Conservation (phyloP, 768 basidiomycete genomes). For the Gloeopeniophorella convolvens region DNA sequence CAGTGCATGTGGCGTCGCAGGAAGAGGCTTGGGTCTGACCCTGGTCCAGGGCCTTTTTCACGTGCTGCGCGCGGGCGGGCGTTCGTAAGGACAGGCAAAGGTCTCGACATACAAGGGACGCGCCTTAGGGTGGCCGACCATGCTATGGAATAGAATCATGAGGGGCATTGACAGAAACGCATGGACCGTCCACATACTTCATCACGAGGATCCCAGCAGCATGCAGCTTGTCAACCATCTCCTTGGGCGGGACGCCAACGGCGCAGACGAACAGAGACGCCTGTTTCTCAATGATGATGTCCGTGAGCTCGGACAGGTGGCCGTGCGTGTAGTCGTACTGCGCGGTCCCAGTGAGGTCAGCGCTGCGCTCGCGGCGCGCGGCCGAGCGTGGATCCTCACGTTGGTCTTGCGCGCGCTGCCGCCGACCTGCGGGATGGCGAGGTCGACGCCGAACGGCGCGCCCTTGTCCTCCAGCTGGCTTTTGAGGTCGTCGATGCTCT, state of each 20-base stretch:
- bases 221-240: constrained; percentile 77
- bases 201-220: constrained; percentile 72
- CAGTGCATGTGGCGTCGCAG: no score
- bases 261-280: constrained; percentile 79
- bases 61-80: constrained; percentile 48
- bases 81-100: constrained; percentile 2
- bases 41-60: constrained; percentile 66
- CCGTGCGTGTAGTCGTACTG: constrained; percentile 74
- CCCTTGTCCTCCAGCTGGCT: constrained; percentile 64
- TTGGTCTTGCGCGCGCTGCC: constrained; percentile 83
- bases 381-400: constrained; percentile 25
- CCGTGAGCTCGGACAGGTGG: constrained; percentile 67
- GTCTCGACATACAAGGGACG: neutral
- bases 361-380: neutral
- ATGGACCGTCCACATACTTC: constrained; percentile 52
- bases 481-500: constrained; percentile 68
- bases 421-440: constrained; percentile 77
- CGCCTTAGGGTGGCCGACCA: constrained; percentile 84
- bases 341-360: neutral
- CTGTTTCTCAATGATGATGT: constrained; percentile 69
- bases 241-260: constrained; percentile 78
- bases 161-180: neutral
- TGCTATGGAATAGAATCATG: constrained; percentile 34
- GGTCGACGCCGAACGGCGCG: constrained; percentile 77
- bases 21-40: no score